Base-by-base conservation (phyloP, 768 basidiomycete species). In the Mycena metata region DNA sequence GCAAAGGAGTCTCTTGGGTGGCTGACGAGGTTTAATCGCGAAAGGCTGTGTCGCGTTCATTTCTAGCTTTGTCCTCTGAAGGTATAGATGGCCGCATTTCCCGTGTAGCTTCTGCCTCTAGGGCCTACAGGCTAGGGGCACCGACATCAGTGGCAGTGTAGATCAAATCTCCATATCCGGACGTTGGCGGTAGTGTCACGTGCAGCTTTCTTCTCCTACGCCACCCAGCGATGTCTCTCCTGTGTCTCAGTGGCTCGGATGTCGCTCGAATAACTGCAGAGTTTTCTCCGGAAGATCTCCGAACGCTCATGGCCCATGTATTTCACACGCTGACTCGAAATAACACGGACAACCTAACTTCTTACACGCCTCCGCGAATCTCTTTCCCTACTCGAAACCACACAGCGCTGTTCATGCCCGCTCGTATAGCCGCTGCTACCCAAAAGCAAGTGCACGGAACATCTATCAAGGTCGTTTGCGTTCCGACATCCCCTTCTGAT, bases 371-470 rank as follows among this genome's bases (percentile, higher is more conserved):
- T 5, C 90, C 88, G 60, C 85, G 95, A 55, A 87, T 85, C 0
- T 78, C 83, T 0, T 76, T 96, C 13, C 80, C 82, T 0, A 88
- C 85, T 57, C 73, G 77, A 10, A 81, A 84, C 47, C 89, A 94
- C 71, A 90, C 84, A 1, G 82, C 86, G 0, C 82, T 98, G 3
- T 92, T 95, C 78, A 97, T 97, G 96, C 95, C 96, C 2, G 88
- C 93, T 9, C 86, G 91, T 26, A 82, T 91, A 12, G 76, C 11
- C 15, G 39, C 39, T 39, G 2, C 39, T 15, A 4, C 57, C 0
- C 43, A 41, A 56, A 39, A 79, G 23, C 66, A 70, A 17, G 12
- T 49, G 15, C 72, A 76, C 10, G 89, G 89, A 2, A 91, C 91
- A 1, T 81, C 91, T 3, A 83, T 94, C 67, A 96, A 98, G 78